phyloP scores from a whole-genome alignment of 208 protist species.

The Leishmania amazonensis region DNA sequence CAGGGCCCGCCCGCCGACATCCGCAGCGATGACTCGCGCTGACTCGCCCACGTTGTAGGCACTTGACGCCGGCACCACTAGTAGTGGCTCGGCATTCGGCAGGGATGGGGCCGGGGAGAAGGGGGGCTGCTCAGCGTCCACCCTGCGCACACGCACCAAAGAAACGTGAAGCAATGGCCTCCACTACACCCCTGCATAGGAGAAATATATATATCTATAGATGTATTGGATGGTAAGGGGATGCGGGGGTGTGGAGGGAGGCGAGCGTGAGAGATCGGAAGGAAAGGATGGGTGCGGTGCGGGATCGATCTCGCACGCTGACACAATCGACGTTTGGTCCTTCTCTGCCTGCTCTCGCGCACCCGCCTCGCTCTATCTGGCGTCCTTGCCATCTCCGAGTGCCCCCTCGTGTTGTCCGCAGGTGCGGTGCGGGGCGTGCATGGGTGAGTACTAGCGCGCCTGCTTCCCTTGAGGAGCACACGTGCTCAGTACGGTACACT shows the following conservation, averaged over 20 bases:
- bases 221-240: too few species aligned
- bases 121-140: not conserved
- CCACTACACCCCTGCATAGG: too few species aligned
- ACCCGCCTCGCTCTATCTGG: not conserved
- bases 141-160: too few species aligned
- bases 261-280: too few species aligned
- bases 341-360: not conserved
- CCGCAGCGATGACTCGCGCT: not conserved
- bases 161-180: too few species aligned
- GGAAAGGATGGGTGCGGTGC: too few species aligned
- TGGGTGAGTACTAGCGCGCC: not conserved
- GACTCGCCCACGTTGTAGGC: not conserved
- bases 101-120: not conserved
- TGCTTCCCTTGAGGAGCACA: not conserved
- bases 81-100: not conserved
- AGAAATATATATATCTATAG: too few species aligned
- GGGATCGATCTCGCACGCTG: too few species aligned
- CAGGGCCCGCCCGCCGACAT: not conserved
- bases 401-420: too few species aligned
- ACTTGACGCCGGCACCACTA: not conserved
- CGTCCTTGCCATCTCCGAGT: too few species aligned
- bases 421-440: not conserved
- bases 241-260: too few species aligned
- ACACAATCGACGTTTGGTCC: too few species aligned
- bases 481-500: slow-evolving; percentile 30